Evolutionary conservation across 2,329 filamentous ascomycete species (phyloP).

Genomic region (Coleophoma cylindrospora): DNA sequence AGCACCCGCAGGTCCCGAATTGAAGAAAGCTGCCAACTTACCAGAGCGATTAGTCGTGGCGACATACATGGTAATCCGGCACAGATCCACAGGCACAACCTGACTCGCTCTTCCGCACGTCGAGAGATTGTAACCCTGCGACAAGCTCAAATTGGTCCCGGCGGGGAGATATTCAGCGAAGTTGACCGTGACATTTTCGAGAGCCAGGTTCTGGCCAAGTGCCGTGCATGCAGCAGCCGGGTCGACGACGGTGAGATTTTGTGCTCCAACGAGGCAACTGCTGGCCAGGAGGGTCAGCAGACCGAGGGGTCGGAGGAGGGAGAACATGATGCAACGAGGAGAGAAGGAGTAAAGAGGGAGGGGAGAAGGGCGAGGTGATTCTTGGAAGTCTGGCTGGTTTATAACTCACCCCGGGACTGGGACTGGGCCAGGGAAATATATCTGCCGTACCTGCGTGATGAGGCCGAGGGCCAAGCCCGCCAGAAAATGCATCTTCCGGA

Average conservation of each 20-base stretch:
- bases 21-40: background rate
- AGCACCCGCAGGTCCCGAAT: too few relatives aligned
- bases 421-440: too few relatives aligned
- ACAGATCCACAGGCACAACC: constrained; percentile 8
- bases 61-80: constrained; percentile 14
- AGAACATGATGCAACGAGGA: background rate
- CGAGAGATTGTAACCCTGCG: constrained; percentile 9
- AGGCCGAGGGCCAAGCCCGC: too few relatives aligned
- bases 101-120: constrained; percentile 7
- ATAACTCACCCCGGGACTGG: too few relatives aligned
- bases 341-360: background rate
- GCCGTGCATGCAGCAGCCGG: constrained; percentile 1
- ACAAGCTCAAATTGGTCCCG: constrained; percentile 1
- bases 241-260: constrained; percentile 2
- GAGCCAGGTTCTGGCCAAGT: constrained; percentile 3
- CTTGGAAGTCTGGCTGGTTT: too few relatives aligned
- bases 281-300: background rate
- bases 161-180: background rate
- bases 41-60: constrained; percentile 7
- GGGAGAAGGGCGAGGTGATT: background rate
- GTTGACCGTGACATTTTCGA: constrained; percentile 13
- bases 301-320: background rate
- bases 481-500: too few relatives aligned
- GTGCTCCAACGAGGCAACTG: background rate
- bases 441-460: too few relatives aligned